These are phyloP conservation scores for Mucor plumbeus DNA, from an alignment of 371 early-diverging fungal genomes.

Conservation along the genomic window DNA sequence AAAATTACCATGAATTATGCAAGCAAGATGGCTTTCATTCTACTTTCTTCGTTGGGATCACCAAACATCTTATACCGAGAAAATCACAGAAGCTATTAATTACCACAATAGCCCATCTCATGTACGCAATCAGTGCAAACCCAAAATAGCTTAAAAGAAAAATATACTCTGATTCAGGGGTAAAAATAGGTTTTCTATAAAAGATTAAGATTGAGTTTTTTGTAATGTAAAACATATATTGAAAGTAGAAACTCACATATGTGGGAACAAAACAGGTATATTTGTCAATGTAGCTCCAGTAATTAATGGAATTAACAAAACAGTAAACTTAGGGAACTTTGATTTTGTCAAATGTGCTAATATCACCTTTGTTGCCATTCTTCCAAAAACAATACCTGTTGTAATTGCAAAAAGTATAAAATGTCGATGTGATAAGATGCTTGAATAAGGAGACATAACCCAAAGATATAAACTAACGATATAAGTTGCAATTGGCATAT, in stretches of 20 bases:
- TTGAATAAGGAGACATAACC: slow-evolving; percentile 74
- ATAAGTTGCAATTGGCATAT: slow-evolving; percentile 71
- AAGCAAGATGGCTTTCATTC: not conserved
- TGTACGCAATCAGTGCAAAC: slow-evolving; percentile 78
- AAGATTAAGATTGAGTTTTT: not conserved
- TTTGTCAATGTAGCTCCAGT: slow-evolving; percentile 72
- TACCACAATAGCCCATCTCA: slow-evolving; percentile 86
- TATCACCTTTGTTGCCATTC: slow-evolving; percentile 89
- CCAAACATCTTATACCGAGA: slow-evolving; percentile 84
- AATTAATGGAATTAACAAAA: slow-evolving; percentile 72
- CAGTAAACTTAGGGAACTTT: slow-evolving; percentile 78
- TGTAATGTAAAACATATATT: not conserved
- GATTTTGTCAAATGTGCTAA: slow-evolving; percentile 85
- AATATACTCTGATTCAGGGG: slow-evolving; percentile 67
- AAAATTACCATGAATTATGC: not conserved
- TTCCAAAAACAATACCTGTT: slow-evolving; percentile 83
- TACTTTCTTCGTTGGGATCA: slow-evolving; percentile 62
- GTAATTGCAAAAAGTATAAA: slow-evolving; percentile 74
- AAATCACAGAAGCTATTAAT: slow-evolving; percentile 87
- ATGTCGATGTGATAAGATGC: slow-evolving; percentile 65
- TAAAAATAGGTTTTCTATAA: slow-evolving; percentile 67
- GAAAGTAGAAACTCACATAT: slow-evolving; percentile 36
- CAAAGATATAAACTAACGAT: slow-evolving; percentile 55
- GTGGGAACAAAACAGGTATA: slow-evolving; percentile 47
- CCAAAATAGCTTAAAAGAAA: slow-evolving; percentile 74